phyloP scores from a whole-genome alignment of 371 early-diverging fungal species.

The Haplosporangium sp. region DNA sequence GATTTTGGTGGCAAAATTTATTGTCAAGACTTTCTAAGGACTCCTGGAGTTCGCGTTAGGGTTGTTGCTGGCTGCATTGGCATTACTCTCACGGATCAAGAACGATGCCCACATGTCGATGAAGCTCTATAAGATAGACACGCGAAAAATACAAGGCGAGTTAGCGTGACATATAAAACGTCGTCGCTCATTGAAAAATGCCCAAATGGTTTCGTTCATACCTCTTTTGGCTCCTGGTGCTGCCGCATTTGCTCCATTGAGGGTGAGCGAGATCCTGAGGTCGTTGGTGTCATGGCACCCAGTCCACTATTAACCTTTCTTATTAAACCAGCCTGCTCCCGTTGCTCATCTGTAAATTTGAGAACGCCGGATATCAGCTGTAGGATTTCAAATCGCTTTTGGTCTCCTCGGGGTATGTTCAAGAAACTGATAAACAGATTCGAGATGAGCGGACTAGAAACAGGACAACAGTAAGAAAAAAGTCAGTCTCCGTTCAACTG shows the following conservation, averaged over 20 bases:
- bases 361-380: conserved; percentile 89
- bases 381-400: conserved; percentile 89
- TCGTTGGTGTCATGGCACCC: conserved; percentile 49
- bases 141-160: not conserved
- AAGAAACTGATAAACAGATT: conserved; percentile 89
- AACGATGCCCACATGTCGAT: conserved; percentile 55
- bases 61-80: conserved; percentile 23
- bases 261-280: conserved; percentile 52
- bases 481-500: not conserved
- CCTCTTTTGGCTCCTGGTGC: conserved; percentile 52
- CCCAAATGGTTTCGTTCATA: conserved; percentile 1
- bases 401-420: conserved; percentile 85
- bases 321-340: conserved; percentile 84
- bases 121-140: conserved; percentile 31
- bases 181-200: not conserved
- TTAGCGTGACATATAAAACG: not conserved
- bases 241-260: conserved; percentile 56
- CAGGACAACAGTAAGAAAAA: not conserved
- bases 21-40: conserved; percentile 3
- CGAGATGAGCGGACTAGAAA: conserved; percentile 79
- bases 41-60: conserved; percentile 14
- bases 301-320: conserved; percentile 60
- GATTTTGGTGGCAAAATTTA: conserved; percentile 13
- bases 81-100: conserved; percentile 48
- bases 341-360: conserved; percentile 88